Conservation (phyloP, 768 basidiomycete species). For the Strobilomyces confusus region DNA sequence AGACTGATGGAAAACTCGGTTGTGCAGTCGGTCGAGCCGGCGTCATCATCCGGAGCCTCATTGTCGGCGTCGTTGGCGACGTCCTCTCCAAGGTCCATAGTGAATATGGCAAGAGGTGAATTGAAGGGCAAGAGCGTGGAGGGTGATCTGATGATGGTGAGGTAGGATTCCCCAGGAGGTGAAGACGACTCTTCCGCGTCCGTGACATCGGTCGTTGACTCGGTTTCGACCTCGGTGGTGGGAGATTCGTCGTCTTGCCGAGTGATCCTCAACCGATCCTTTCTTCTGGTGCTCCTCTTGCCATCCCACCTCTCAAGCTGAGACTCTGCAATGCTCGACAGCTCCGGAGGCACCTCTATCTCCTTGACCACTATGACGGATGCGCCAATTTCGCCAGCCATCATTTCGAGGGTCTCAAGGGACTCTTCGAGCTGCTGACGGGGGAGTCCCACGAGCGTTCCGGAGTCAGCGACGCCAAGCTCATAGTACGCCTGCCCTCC, state of each 20-base stretch:
- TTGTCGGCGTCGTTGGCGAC: constrained; percentile 29
- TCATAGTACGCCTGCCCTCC: constrained; percentile 84
- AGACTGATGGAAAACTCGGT: constrained; percentile 46
- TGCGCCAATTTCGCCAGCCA: constrained; percentile 93
- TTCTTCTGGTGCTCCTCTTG: constrained; percentile 35
- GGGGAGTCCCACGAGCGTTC: constrained; percentile 77
- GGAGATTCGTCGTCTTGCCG: constrained; percentile 32
- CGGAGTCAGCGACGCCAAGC: constrained; percentile 81
- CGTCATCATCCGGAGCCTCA: constrained; percentile 9
- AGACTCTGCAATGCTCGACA: constrained; percentile 36
- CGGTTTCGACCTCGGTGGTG: constrained; percentile 38
- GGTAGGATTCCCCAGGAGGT: background rate
- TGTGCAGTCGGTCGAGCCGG: background rate
- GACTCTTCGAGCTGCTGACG: constrained; percentile 73
- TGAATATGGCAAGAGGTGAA: constrained; percentile 35
- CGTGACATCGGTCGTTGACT: constrained; percentile 34
- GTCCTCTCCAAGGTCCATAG: constrained; percentile 47
- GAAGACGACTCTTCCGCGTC: constrained; percentile 35
- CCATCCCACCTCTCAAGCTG: constrained; percentile 34
- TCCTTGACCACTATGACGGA: constrained; percentile 90
- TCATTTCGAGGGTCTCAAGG: constrained; percentile 83
- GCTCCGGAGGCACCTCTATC: constrained; percentile 65
- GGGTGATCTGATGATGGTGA: background rate
- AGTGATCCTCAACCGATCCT: constrained; percentile 23
- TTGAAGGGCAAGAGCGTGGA: constrained; percentile 24